Percentiles rank a stretch among this genome's conserved stretches.
Evolutionary conservation across 2,329 filamentous ascomycete genomes (phyloP).

Genomic region (Pseudocercospora musae): DNA sequence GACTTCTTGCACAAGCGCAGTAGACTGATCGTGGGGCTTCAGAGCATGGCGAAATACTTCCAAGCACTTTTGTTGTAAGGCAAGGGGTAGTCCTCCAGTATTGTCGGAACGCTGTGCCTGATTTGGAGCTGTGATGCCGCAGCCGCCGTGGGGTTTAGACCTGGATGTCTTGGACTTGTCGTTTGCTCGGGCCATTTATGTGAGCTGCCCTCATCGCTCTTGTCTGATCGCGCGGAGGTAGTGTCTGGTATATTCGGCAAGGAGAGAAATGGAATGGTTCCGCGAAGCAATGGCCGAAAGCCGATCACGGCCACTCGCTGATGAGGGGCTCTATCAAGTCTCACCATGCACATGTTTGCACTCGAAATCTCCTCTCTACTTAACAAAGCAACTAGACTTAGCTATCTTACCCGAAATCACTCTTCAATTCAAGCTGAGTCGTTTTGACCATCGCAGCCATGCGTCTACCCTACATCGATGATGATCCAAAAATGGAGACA

Average conservation of each 20-base stretch:
- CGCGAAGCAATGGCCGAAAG: not conserved
- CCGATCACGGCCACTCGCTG: not conserved
- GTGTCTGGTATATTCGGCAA: not conserved
- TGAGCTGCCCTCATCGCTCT: not conserved
- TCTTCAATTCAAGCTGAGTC: not conserved
- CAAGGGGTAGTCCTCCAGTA: not conserved
- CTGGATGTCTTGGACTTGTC: constrained; percentile 11
- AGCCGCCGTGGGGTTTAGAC: not conserved
- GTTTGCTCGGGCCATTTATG: constrained; percentile 20
- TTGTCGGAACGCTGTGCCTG: not conserved
- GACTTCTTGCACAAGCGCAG: constrained; percentile 67
- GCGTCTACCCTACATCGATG: constrained; percentile 54
- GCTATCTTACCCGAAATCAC: not conserved
- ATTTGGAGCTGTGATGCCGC: not conserved
- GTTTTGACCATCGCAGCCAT: constrained; percentile 37
- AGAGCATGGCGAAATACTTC: constrained; percentile 66
- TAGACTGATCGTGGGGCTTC: constrained; percentile 29
- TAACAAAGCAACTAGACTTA: not conserved
- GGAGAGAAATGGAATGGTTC: not conserved
- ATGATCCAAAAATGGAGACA: constrained; percentile 48
- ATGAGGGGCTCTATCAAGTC: not conserved
- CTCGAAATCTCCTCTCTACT: no score
- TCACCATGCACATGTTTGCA: not conserved
- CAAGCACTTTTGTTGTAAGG: constrained; percentile 64
- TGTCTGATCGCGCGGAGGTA: not conserved